Percentiles rank a stretch among this genome's conserved stretches.
These are phyloP conservation scores for Phaffomyces thermotolerans DNA, from an alignment of 805 yeast genomes.

Conservation along the genomic window DNA sequence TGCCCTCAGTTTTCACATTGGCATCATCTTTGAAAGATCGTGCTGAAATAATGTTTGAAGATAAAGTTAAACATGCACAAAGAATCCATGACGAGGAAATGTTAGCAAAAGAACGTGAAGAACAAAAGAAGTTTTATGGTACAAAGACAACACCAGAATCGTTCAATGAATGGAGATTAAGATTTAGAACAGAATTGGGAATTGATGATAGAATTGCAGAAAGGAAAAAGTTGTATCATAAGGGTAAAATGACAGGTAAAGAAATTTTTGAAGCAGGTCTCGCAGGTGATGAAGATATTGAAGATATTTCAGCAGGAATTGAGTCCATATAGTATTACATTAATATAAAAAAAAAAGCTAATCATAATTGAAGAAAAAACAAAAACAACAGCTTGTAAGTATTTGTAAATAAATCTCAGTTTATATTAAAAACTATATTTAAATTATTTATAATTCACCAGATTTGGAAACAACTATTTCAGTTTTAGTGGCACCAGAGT, in stretches of 20 bases:
- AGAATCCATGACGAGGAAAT: constrained; percentile 51
- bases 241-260: constrained; percentile 76
- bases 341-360: no score
- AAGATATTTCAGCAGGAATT: constrained; percentile 26
- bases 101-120: constrained; percentile 64
- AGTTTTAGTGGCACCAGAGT: constrained; percentile 10
- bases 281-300: constrained; percentile 59
- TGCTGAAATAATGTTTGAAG: constrained; percentile 61
- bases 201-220: constrained; percentile 49
- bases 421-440: neutral
- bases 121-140: constrained; percentile 85
- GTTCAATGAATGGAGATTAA: constrained; percentile 64
- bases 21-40: constrained; percentile 72
- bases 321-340: constrained; percentile 4
- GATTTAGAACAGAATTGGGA: constrained; percentile 68
- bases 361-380: neutral
- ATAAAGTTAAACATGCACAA: constrained; percentile 49
- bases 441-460: constrained; percentile 7
- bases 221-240: constrained; percentile 51
- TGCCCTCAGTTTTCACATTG: constrained; percentile 84
- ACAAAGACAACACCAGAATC: constrained; percentile 80
- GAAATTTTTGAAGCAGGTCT: constrained; percentile 89
- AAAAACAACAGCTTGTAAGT: neutral
- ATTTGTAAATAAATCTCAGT: no score
- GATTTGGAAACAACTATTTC: constrained; percentile 7